Conservation (phyloP, 2,329 filamentous ascomycete species). For the Magnaporthales sp. region DNA sequence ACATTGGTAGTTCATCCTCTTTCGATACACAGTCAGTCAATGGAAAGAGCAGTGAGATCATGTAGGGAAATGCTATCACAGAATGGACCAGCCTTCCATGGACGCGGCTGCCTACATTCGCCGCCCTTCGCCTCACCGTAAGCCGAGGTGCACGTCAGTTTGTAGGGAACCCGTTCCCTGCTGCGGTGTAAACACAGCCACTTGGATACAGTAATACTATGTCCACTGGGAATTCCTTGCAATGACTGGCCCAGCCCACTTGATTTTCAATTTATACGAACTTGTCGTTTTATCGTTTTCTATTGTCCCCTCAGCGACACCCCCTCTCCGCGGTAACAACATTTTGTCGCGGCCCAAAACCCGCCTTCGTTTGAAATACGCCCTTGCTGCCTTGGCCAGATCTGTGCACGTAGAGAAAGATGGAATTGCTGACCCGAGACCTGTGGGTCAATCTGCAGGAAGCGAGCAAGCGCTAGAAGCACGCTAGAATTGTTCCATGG, state of each 20-base stretch:
- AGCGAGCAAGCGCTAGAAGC: neutral
- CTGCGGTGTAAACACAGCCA: neutral
- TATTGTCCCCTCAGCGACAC: neutral
- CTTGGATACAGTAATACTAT: neutral
- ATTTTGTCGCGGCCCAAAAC: neutral
- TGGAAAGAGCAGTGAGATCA: neutral
- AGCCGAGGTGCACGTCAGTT: neutral
- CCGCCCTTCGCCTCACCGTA: neutral
- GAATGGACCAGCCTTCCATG: neutral
- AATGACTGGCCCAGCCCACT: neutral
- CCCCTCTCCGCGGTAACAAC: neutral
- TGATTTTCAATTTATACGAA: neutral
- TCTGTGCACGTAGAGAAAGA: neutral
- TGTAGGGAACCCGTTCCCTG: neutral
- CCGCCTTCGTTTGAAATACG: neutral
- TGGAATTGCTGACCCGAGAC: neutral
- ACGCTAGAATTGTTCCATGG: conserved; percentile 3
- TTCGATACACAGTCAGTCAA: neutral
- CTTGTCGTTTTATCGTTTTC: neutral
- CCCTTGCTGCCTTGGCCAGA: neutral
- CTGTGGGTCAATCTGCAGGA: neutral
- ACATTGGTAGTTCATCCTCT: neutral
- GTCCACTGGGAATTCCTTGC: neutral
- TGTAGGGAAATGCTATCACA: neutral
- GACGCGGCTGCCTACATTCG: neutral